These are phyloP conservation scores for Hypoxylon intermedium DNA, from an alignment of 495 filamentous ascomycete species.

Conservation along the genomic window DNA sequence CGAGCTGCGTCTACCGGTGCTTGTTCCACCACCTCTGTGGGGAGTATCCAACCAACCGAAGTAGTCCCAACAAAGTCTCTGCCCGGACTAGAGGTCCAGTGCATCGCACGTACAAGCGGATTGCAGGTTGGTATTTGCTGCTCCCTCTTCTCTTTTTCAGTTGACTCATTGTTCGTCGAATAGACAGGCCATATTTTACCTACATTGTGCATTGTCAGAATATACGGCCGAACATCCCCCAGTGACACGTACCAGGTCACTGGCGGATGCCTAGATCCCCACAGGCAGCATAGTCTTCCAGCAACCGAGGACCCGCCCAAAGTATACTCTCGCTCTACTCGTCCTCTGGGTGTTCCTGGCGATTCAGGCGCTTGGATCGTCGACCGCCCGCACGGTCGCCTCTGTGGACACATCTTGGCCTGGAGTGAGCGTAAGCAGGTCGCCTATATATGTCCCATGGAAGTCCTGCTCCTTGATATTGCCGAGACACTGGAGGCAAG, in stretches of 20 bases:
- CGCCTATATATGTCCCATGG: conserved; percentile 94
- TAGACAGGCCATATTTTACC: conserved; percentile 75
- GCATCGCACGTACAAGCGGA: conserved; percentile 88
- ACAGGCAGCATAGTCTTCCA: conserved; percentile 18
- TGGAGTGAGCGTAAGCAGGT: conserved; percentile 77
- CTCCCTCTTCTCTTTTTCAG: neutral
- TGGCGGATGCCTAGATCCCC: conserved; percentile 51
- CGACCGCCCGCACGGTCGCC: conserved; percentile 76
- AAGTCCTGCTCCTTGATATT: conserved; percentile 85
- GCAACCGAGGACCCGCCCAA: conserved; percentile 29
- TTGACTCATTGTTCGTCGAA: neutral
- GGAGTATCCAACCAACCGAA: conserved; percentile 48
- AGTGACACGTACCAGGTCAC: conserved; percentile 82
- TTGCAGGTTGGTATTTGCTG: conserved; percentile 52
- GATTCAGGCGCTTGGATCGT: conserved; percentile 95
- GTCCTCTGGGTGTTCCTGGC: conserved; percentile 71
- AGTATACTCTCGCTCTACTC: conserved; percentile 17
- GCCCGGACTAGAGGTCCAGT: conserved; percentile 79
- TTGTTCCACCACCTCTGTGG: conserved; percentile 37
- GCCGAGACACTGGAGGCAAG: conserved; percentile 70
- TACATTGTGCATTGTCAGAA: conserved; percentile 79
- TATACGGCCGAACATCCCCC: conserved; percentile 80
- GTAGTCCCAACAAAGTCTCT: conserved; percentile 58
- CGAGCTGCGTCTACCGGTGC: conserved; percentile 55
- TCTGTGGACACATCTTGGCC: conserved; percentile 89